phyloP scores from a whole-genome alignment of 1,284 basidiomycete species.

The Austroboletus novae-zelandiae region DNA sequence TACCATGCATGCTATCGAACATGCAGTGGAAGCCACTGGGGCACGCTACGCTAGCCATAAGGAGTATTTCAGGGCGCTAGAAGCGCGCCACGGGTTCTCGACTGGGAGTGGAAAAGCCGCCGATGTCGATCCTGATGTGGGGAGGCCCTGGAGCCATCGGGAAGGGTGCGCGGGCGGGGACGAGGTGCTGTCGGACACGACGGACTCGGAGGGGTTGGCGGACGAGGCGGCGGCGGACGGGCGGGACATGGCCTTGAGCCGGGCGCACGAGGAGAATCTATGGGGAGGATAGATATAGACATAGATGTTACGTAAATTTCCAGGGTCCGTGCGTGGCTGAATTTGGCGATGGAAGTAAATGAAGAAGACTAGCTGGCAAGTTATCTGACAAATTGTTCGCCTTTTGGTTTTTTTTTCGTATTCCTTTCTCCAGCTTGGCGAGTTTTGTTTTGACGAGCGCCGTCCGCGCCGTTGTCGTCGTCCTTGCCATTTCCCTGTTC shows the following conservation, averaged over 20 bases:
- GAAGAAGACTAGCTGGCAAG: neutral
- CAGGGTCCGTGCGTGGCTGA: slow-evolving; percentile 33
- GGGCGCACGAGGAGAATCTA: slow-evolving; percentile 29
- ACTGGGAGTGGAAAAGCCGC: slow-evolving; percentile 9
- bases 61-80: slow-evolving; percentile 37
- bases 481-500: slow-evolving; percentile 22
- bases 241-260: slow-evolving; percentile 34
- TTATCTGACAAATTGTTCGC: slow-evolving; percentile 18
- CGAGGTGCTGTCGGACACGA: slow-evolving; percentile 39
- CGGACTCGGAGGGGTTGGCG: slow-evolving; percentile 42
- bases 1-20: slow-evolving; percentile 40
- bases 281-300: slow-evolving; percentile 28
- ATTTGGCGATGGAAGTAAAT: slow-evolving; percentile 18
- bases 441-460: slow-evolving; percentile 22
- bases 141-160: slow-evolving; percentile 10
- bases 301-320: slow-evolving; percentile 5
- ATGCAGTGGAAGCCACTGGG: slow-evolving; percentile 44
- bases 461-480: slow-evolving; percentile 22
- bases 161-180: slow-evolving; percentile 16
- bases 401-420: slow-evolving; percentile 15
- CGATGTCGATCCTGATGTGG: slow-evolving; percentile 6
- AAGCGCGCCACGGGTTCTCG: slow-evolving; percentile 13
- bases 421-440: slow-evolving; percentile 22
- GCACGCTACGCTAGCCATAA: slow-evolving; percentile 27
- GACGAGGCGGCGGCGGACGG: slow-evolving; percentile 48